Conservation (phyloP, 2,329 filamentous ascomycete genomes). For the Fusarium sp. region DNA sequence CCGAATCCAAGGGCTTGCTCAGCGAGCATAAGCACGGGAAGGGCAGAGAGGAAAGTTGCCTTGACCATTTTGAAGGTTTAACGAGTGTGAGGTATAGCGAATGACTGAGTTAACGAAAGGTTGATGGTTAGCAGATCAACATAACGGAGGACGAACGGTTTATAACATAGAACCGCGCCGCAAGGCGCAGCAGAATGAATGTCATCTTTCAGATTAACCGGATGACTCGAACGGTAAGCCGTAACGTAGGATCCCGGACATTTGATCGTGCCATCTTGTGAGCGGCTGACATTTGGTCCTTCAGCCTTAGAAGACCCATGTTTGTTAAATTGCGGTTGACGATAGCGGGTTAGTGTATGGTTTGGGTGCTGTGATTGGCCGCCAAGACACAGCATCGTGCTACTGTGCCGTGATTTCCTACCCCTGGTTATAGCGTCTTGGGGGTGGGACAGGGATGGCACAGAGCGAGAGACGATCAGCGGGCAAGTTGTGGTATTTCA, state of each 20-base stretch:
- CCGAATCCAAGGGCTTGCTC: constrained; percentile 21
- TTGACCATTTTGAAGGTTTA: constrained; percentile 18
- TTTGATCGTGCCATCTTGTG: neutral
- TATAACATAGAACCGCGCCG: neutral
- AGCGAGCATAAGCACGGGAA: constrained; percentile 22
- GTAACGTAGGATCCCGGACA: neutral
- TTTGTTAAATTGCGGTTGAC: neutral
- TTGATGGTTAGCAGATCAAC: no score
- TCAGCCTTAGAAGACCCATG: constrained; percentile 3
- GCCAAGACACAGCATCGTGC: neutral
- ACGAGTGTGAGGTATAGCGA: constrained; percentile 1
- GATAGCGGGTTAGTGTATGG: neutral
- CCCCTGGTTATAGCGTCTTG: neutral
- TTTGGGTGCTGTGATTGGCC: neutral
- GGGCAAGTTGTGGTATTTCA: neutral
- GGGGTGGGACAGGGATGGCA: neutral
- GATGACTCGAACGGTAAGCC: neutral
- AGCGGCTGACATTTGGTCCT: neutral
- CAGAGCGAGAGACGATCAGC: neutral
- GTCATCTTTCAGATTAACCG: neutral
- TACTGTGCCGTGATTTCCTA: constrained; percentile 3
- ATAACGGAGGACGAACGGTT: neutral
- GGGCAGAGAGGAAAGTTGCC: neutral
- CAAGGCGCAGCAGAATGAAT: neutral
- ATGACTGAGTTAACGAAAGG: neutral